phyloP scores from a whole-genome alignment of 768 basidiomycete genomes.

The Psilocybe azurescens region DNA sequence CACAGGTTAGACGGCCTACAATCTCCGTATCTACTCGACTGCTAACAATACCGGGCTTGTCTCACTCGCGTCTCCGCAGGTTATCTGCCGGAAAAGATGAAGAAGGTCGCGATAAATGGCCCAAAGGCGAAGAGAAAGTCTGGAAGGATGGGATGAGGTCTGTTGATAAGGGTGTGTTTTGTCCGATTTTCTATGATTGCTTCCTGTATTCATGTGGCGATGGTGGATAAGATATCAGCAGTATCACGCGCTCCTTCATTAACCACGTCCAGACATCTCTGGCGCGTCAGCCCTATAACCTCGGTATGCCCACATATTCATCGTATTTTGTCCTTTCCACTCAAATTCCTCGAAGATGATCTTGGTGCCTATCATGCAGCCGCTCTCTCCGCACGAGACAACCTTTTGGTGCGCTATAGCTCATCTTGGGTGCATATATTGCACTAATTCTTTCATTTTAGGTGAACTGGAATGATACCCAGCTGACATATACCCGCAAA shows the following conservation, averaged over 20 bases:
- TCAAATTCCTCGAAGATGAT: slow-evolving; percentile 50
- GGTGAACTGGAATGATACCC: slow-evolving; percentile 89
- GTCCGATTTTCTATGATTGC: not conserved
- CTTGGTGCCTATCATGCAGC: slow-evolving; percentile 92
- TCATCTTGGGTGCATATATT: not conserved
- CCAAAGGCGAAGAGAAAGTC: slow-evolving; percentile 73
- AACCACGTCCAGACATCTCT: slow-evolving; percentile 89
- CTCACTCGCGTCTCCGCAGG: slow-evolving; percentile 45
- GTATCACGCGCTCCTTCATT: slow-evolving; percentile 77
- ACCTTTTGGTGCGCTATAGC: slow-evolving; percentile 66
- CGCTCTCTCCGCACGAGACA: slow-evolving; percentile 87
- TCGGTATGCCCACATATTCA: slow-evolving; percentile 47
- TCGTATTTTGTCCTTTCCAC: not conserved
- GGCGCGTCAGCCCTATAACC: slow-evolving; percentile 89
- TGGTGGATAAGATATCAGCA: slow-evolving; percentile 53
- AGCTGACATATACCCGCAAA: slow-evolving; percentile 78
- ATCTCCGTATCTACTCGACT: not conserved
- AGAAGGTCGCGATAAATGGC: slow-evolving; percentile 85
- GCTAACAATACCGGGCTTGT: slow-evolving; percentile 3
- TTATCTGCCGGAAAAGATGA: slow-evolving; percentile 81
- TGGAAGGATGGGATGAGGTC: slow-evolving; percentile 72
- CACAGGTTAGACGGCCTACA: slow-evolving; percentile 47
- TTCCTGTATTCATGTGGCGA: not conserved
- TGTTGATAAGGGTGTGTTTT: slow-evolving; percentile 56
- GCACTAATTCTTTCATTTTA: slow-evolving; percentile 28